A percentile compares a stretch with the other conserved stretches of the same genome.
These are phyloP conservation scores for Chrysanthemum seticuspe DNA, from an alignment of 129 eudicot species.

Conservation along the genomic window DNA sequence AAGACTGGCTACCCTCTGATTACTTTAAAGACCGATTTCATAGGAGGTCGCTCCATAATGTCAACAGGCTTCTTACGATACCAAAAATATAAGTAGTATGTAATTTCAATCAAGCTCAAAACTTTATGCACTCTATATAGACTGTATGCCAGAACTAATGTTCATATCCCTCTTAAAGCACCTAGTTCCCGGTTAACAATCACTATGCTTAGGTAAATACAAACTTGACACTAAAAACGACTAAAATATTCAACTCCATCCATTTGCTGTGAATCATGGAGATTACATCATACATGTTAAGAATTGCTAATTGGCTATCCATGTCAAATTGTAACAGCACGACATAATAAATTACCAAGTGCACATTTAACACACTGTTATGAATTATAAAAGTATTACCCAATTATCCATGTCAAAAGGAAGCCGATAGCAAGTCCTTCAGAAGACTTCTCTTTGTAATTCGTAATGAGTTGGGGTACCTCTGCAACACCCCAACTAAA, in stretches of 20 bases:
- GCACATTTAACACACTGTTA: neutral
- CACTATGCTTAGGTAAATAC: neutral
- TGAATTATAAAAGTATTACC: slow-evolving; percentile 37
- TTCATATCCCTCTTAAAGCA: neutral
- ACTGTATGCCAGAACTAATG: neutral
- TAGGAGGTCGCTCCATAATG: neutral
- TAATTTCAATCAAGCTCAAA: slow-evolving; percentile 8
- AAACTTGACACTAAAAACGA: neutral
- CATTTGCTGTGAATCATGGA: neutral
- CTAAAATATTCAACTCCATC: neutral
- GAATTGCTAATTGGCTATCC: neutral
- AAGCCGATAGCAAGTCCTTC: slow-evolving; percentile 69
- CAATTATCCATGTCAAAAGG: slow-evolving; percentile 67
- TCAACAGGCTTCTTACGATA: slow-evolving; percentile 5
- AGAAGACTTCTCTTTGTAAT: slow-evolving; percentile 52
- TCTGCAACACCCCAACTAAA: slow-evolving; percentile 76
- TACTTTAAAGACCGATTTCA: too few species aligned
- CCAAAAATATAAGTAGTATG: neutral
- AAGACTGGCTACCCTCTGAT: too few species aligned
- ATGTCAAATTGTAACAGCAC: neutral
- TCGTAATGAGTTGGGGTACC: slow-evolving; percentile 72
- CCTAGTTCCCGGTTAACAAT: neutral
- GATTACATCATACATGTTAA: neutral
- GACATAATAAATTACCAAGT: neutral
- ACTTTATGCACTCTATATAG: neutral